Conservation (phyloP, 345 rosid species). For the Brassica nigra region DNA sequence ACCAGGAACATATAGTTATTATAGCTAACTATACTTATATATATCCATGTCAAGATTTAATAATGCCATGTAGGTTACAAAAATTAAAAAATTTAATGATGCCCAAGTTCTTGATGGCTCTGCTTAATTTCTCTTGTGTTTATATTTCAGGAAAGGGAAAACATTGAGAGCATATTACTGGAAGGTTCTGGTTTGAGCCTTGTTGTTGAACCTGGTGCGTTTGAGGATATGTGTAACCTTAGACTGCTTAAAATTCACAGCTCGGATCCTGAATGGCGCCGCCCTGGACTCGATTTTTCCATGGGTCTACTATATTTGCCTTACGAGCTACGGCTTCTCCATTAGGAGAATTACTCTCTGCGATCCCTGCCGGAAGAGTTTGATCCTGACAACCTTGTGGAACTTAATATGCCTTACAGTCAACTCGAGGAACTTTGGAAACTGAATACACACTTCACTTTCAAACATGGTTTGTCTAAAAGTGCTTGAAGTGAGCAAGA, state of each 20-base stretch:
- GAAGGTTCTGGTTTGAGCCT: neutral
- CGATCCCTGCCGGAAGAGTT: constrained; percentile 20
- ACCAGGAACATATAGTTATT: neutral
- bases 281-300: neutral
- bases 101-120: neutral
- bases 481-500: constrained; percentile 23
- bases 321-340: constrained; percentile 8
- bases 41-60: neutral
- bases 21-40: neutral
- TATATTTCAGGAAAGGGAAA: neutral
- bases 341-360: constrained; percentile 15
- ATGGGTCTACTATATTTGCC: neutral
- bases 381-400: constrained; percentile 18
- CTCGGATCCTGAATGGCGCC: neutral
- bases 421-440: neutral
- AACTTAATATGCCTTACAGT: neutral
- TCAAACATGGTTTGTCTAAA: constrained; percentile 7
- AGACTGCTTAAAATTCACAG: constrained; percentile 19
- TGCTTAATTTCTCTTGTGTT: neutral
- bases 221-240: neutral
- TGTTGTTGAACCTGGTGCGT: neutral
- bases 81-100: neutral
- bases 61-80: neutral
- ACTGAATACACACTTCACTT: no score
- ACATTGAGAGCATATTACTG: neutral